Base-by-base conservation (phyloP, 1,139 yeast species). In the Arxiozyma bovina region DNA sequence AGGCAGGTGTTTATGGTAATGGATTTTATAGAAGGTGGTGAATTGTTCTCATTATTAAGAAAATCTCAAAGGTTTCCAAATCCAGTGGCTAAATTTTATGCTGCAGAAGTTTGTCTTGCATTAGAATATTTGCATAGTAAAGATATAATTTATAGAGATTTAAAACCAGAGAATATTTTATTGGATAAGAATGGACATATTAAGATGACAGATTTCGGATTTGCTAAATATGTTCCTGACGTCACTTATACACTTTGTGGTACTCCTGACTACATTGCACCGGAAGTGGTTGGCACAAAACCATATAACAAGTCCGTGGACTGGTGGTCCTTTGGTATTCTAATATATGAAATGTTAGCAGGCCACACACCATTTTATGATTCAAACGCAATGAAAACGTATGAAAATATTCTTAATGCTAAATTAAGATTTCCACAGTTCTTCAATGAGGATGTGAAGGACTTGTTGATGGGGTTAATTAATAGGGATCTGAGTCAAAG, bases 311-410 rank as follows among this genome's bases (percentile, higher is more conserved):
- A 91, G 72, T 86, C 96, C 12, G 97, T 93, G 42, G 98, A 93
- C 72, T 93, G 98, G 98, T 93, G 98, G 98, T 87, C 96, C 8
- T 82, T 91, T 63, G 98, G 98, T n/a, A 88, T 91, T 51, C 78
- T 91, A 60, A 89, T 91, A 48, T 91, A 85, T 70, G 98, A 91
- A 74, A 91, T 91, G 97, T 77, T 93, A 61, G 89, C 97, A 0
- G 99, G 99, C n/a, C 90, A 88, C 73, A 93, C 99, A 2, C 99
- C 99, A 22, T 93, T 93, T 71, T 93, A 89, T 73, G 97, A 91
- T 70, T 88, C 91, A 45, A 87, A 96, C 30, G 96, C 97, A 57
- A 90, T 93, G 89, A 90, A 90, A 69, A 93, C 98, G 1, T 93
- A 93, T 70, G 98, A 93, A 69, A 93, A 93, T 69, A 93, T 93